A percentile compares a stretch with the other conserved stretches of the same genome.
phyloP scores from a whole-genome alignment of 2,329 filamentous ascomycete species.

The Boeremia exigua region DNA sequence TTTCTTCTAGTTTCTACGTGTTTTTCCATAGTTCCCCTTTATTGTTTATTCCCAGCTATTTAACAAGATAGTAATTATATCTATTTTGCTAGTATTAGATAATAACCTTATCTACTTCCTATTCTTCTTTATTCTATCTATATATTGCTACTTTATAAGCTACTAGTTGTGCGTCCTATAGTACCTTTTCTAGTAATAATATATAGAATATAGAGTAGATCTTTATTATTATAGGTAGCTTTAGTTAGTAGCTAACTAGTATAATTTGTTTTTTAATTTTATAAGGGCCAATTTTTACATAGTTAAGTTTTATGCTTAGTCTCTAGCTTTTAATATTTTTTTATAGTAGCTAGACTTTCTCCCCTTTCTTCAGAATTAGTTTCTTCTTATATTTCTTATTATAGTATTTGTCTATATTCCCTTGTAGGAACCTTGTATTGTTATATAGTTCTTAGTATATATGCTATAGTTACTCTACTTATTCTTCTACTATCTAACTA shows the following conservation, averaged over 20 bases:
- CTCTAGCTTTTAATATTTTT: conserved; percentile 12
- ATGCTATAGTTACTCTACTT: background rate
- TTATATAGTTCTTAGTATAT: background rate
- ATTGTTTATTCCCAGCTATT: conserved; percentile 1
- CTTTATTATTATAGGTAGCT: background rate
- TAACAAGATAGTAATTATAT: conserved; percentile 6
- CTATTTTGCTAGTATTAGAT: background rate
- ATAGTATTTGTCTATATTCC: conserved; percentile 11
- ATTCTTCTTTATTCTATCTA: background rate
- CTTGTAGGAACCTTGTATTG: background rate
- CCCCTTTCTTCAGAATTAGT: background rate
- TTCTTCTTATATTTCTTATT: conserved; percentile 8
- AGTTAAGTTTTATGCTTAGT: background rate
- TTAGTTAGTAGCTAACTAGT: background rate
- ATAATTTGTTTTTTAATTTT: background rate
- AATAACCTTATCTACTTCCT: background rate
- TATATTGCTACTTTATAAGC: background rate
- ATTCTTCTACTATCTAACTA: background rate
- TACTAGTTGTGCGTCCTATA: background rate
- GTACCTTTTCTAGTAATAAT: background rate
- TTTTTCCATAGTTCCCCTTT: conserved; percentile 6
- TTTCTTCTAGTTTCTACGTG: conserved; percentile 10
- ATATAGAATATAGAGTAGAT: background rate
- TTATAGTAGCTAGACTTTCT: conserved; percentile 13
- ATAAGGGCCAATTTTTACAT: background rate